These are phyloP conservation scores for Arthrobotrys sphaeroides DNA, from an alignment of 2,329 filamentous ascomycete genomes.

Conservation along the genomic window DNA sequence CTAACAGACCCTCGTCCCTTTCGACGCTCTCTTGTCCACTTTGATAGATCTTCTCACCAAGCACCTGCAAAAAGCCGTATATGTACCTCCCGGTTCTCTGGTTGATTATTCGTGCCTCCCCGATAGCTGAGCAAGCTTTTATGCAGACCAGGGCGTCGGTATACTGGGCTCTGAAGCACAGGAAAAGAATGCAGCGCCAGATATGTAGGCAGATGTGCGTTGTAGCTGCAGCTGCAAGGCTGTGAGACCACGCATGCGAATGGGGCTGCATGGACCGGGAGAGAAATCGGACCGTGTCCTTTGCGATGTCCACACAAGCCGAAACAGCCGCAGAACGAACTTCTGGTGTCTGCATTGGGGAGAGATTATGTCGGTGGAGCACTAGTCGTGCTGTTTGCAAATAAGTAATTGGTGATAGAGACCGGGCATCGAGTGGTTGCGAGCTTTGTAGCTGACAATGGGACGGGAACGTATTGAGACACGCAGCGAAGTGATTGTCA, in stretches of 20 bases:
- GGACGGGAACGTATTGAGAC: slow-evolving; percentile 77
- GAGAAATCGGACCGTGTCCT: slow-evolving; percentile 81
- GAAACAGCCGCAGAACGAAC: slow-evolving; percentile 77
- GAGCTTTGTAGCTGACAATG: slow-evolving; percentile 75
- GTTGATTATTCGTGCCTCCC: slow-evolving; percentile 76
- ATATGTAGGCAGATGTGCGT: slow-evolving; percentile 82
- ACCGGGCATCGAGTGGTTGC: slow-evolving; percentile 75
- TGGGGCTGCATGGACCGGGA: slow-evolving; percentile 70
- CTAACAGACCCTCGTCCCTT: slow-evolving; percentile 84
- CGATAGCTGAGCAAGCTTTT: slow-evolving; percentile 75
- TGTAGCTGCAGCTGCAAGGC: slow-evolving; percentile 74
- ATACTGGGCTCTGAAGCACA: slow-evolving; percentile 78
- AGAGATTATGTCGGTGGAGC: slow-evolving; percentile 87
- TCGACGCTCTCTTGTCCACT: slow-evolving; percentile 55
- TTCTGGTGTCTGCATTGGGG: slow-evolving; percentile 73
- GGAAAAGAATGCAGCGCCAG: slow-evolving; percentile 84
- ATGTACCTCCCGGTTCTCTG: slow-evolving; percentile 82
- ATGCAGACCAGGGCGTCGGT: slow-evolving; percentile 77
- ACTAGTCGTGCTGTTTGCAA: slow-evolving; percentile 85
- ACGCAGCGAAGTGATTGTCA: slow-evolving; percentile 80
- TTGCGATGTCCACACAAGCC: slow-evolving; percentile 76
- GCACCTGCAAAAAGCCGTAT: slow-evolving; percentile 77
- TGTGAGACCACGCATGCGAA: slow-evolving; percentile 65
- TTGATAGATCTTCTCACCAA: slow-evolving; percentile 67
- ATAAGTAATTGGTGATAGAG: slow-evolving; percentile 78